phyloP scores from a whole-genome alignment of 2,329 filamentous ascomycete genomes.

The Colletotrichum orchidophilum region DNA sequence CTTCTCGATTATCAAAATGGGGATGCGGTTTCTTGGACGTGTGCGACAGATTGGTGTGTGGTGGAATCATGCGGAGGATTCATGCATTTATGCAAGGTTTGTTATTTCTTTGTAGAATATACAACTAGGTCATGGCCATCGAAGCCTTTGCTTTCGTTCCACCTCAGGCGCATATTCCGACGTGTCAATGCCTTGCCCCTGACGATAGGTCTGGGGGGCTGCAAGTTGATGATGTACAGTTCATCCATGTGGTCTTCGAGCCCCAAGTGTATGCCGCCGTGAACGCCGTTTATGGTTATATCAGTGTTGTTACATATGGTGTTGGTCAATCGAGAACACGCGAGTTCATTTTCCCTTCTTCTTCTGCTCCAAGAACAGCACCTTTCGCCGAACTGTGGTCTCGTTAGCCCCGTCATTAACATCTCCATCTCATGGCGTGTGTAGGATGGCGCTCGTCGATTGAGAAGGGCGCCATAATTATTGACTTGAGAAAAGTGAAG shows the following conservation, averaged over 20 bases:
- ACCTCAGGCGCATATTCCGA: not conserved
- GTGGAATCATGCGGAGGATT: not conserved
- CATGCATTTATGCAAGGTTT: not conserved
- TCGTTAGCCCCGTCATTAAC: conserved; percentile 1
- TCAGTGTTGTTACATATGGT: conserved; percentile 34
- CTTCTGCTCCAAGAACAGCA: conserved; percentile 94
- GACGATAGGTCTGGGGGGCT: not conserved
- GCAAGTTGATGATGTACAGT: not conserved
- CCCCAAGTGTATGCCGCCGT: conserved; percentile 29
- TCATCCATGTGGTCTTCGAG: conserved; percentile 16
- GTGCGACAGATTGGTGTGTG: not conserved
- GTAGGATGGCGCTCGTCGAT: not conserved
- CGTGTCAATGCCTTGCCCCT: not conserved
- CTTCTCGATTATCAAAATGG: not conserved
- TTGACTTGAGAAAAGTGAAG: not conserved
- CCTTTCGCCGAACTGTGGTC: conserved; percentile 84
- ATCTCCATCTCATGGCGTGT: not conserved
- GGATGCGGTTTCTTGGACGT: not conserved
- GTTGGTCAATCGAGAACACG: not conserved
- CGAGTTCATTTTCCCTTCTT: conserved; percentile 70
- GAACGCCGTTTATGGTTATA: conserved; percentile 34
- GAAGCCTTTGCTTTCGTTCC: not conserved
- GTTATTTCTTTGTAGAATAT: conserved; percentile 17
- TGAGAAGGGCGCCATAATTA: not conserved
- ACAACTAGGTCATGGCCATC: conserved; percentile 16